Percentiles rank a stretch among this genome's conserved stretches.
Evolutionary conservation across 257 asterid species (phyloP).

Genomic region (Scutellaria galericulata): DNA sequence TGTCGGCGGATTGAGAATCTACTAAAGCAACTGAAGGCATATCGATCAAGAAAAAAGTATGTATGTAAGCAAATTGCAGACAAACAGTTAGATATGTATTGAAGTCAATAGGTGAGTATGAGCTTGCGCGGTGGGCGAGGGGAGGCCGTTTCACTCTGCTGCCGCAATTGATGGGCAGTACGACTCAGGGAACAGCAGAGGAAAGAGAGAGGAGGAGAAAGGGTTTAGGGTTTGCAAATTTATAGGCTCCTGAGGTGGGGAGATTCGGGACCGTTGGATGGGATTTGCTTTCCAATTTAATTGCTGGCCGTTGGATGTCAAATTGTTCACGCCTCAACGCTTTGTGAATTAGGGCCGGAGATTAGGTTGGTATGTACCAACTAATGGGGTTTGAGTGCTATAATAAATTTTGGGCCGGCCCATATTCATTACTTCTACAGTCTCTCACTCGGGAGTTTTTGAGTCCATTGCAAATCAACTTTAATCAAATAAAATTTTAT

Average conservation of each 20-base stretch:
- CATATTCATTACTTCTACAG: neutral
- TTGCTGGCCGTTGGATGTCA: constrained; percentile 32
- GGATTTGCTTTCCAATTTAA: constrained; percentile 1
- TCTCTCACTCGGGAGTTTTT: too few relatives aligned
- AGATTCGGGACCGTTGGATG: constrained; percentile 48
- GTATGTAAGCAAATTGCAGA: neutral
- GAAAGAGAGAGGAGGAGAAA: constrained; percentile 31
- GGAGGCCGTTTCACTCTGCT: constrained; percentile 44
- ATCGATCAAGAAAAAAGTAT: neutral
- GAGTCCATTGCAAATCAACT: too few relatives aligned
- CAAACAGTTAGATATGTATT: neutral
- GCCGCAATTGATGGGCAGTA: constrained; percentile 41
- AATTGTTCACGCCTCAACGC: neutral
- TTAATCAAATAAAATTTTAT: too few relatives aligned
- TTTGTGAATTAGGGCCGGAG: constrained; percentile 24
- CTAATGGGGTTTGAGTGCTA: neutral
- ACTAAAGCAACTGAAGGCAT: constrained; percentile 65
- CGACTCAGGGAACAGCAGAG: constrained; percentile 49
- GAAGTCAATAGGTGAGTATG: neutral
- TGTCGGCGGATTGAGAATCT: constrained; percentile 49
- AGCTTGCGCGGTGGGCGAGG: neutral
- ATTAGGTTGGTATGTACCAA: neutral
- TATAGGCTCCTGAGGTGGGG: constrained; percentile 39
- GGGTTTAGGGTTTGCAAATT: constrained; percentile 51
- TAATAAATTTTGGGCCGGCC: neutral